phyloP scores from a whole-genome alignment of 805 yeast genomes.

The Starmerella vitae region DNA sequence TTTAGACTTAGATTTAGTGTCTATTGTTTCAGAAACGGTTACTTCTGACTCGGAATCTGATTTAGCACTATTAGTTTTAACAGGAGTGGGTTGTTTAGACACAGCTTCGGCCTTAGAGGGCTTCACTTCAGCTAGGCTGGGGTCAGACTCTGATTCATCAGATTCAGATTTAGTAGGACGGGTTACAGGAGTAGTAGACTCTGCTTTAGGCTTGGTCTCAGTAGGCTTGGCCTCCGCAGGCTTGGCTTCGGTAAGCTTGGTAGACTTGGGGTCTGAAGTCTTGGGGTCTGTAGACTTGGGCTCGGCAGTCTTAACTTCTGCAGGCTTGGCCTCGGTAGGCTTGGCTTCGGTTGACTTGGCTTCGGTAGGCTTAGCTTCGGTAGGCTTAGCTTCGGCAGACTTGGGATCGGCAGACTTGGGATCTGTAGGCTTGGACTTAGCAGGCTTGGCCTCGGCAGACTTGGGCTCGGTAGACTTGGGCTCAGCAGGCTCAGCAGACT shows the following conservation, averaged over 20 bases:
- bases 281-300: constrained; percentile 8
- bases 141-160: no score
- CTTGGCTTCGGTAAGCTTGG: not conserved
- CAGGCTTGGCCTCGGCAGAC: not conserved
- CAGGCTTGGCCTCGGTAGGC: constrained; percentile 1
- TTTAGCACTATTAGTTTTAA: no score
- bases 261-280: not conserved
- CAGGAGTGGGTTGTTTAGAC: no score
- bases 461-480: constrained; percentile 9
- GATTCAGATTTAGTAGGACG: no score
- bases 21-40: no score
- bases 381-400: constrained; percentile 1
- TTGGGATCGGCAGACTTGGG: constrained; percentile 1
- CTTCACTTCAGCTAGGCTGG: no score
- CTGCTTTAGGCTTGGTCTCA: no score
- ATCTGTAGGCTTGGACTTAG: not conserved
- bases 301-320: constrained; percentile 15
- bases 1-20: no score
- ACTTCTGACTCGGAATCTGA: no score
- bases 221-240: no score
- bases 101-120: no score
- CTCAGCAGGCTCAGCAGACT: constrained; percentile 21
- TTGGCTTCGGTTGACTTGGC: constrained; percentile 8
- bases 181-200: no score
- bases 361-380: constrained; percentile 2